Evolutionary conservation across 495 filamentous ascomycete genomes (phyloP).

Genomic region (Podospora australis): DNA sequence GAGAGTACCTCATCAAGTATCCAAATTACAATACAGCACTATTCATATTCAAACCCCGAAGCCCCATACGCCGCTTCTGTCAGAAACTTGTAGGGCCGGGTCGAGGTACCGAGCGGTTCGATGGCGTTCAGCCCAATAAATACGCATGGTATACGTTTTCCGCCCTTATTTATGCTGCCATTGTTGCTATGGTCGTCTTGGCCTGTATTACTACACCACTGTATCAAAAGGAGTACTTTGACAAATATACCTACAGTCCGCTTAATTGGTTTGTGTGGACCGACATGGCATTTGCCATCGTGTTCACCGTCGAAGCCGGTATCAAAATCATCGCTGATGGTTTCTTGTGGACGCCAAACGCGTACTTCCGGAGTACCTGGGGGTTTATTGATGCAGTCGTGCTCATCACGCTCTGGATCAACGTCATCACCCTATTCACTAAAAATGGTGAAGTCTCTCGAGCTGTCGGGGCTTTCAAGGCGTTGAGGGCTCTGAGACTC

Average conservation of each 20-base stretch:
- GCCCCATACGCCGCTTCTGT: slow-evolving; percentile 73
- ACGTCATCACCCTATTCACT: slow-evolving; percentile 73
- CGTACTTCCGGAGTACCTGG: slow-evolving; percentile 94
- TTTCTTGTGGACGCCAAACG: slow-evolving; percentile 95
- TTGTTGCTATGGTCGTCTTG: slow-evolving; percentile 93
- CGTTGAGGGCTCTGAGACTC: slow-evolving; percentile 83
- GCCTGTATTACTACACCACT: slow-evolving; percentile 92
- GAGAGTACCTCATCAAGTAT: slow-evolving; percentile 81
- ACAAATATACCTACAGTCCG: slow-evolving; percentile 41
- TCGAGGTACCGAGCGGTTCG: slow-evolving; percentile 74
- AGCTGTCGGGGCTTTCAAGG: slow-evolving; percentile 95
- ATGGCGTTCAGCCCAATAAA: slow-evolving; percentile 80
- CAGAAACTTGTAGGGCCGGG: slow-evolving; percentile 90
- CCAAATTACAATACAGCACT: slow-evolving; percentile 90
- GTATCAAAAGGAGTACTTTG: slow-evolving; percentile 81
- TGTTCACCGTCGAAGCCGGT: slow-evolving; percentile 81
- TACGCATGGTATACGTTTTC: slow-evolving; percentile 90
- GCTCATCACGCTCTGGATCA: slow-evolving; percentile 91
- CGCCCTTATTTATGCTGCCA: slow-evolving; percentile 85
- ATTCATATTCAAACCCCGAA: slow-evolving; percentile 73
- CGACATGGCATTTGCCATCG: slow-evolving; percentile 78
- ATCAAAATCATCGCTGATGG: slow-evolving; percentile 97
- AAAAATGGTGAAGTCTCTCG: slow-evolving; percentile 76
- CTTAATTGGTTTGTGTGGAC: slow-evolving; percentile 88
- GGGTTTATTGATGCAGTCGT: slow-evolving; percentile 94